Evolutionary conservation across 2,329 filamentous ascomycete genomes (phyloP).

Genomic region (Microthyrium microscopicum): DNA sequence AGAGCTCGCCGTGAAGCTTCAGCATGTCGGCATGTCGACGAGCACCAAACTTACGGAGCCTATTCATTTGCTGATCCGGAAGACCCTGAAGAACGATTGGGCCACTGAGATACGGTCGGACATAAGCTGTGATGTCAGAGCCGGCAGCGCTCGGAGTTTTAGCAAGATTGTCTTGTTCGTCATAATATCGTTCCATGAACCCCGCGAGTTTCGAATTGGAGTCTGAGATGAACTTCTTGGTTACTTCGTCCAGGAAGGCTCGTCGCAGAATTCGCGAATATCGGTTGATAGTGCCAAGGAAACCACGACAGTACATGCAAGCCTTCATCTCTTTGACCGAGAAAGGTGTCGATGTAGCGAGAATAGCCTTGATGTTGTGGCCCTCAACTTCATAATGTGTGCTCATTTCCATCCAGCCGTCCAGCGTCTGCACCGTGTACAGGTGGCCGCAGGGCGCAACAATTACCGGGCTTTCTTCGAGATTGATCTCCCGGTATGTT

Average conservation of each 20-base stretch:
- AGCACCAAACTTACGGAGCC: not conserved
- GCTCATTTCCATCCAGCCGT: constrained; percentile 15
- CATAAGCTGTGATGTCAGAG: constrained; percentile 7
- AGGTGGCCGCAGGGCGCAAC: constrained; percentile 17
- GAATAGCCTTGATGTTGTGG: constrained; percentile 14
- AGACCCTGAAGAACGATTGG: not conserved
- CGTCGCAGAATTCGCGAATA: constrained; percentile 23
- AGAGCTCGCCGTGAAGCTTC: constrained; percentile 10
- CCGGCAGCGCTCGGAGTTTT: too few species aligned
- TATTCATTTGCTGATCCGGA: not conserved
- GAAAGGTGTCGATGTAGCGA: constrained; percentile 1
- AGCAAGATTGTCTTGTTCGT: too few species aligned
- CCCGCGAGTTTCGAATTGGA: constrained; percentile 1
- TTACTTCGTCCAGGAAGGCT: constrained; percentile 22
- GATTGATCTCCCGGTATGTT: constrained; percentile 14
- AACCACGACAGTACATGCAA: constrained; percentile 19
- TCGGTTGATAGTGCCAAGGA: constrained; percentile 18
- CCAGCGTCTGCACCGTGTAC: constrained; percentile 16
- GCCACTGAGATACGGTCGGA: not conserved
- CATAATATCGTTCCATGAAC: too few species aligned
- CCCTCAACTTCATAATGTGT: constrained; percentile 10
- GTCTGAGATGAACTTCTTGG: constrained; percentile 19
- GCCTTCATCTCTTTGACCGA: constrained; percentile 12
- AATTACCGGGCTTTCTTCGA: constrained; percentile 16
- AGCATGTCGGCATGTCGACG: not conserved